Conservation (phyloP, 148 eudicot species). For the Fallopia convolvulus region DNA sequence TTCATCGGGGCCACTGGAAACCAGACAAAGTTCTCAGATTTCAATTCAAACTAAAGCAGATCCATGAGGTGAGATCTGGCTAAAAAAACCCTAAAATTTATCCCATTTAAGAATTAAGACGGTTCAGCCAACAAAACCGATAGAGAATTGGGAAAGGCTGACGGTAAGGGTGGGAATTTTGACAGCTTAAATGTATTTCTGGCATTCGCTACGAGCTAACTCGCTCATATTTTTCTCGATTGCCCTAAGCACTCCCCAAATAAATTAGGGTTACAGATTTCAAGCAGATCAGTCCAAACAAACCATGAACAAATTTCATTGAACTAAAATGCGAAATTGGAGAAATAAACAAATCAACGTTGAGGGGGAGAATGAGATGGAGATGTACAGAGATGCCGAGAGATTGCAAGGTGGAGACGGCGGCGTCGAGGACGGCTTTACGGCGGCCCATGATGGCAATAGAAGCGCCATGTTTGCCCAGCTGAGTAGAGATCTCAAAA, state of each 20-base stretch:
- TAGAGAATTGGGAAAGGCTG: too few species aligned
- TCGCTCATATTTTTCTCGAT: not conserved
- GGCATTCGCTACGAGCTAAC: too few species aligned
- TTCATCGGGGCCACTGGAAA: not conserved
- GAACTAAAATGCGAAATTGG: not conserved
- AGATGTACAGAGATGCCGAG: slow-evolving; percentile 54
- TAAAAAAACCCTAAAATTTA: too few species aligned
- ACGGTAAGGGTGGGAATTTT: too few species aligned
- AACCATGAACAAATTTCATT: not conserved
- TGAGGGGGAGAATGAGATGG: not conserved
- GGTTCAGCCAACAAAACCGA: too few species aligned
- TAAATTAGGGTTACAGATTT: slow-evolving; percentile 1
- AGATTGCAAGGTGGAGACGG: slow-evolving; percentile 62
- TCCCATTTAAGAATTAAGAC: too few species aligned
- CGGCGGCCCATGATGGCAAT: slow-evolving; percentile 93
- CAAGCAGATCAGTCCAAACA: not conserved
- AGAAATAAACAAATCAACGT: not conserved
- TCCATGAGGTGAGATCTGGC: too few species aligned
- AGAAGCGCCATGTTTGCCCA: slow-evolving; percentile 83
- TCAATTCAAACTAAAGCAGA: too few species aligned
- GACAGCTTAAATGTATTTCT: too few species aligned
- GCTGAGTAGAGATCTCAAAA: slow-evolving; percentile 70
- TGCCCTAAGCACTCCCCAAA: not conserved
- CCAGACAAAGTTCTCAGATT: too few species aligned
- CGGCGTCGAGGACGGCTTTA: slow-evolving; percentile 51